phyloP scores from a whole-genome alignment of 2,329 filamentous ascomycete species.

The Penicillium brevicompactum region DNA sequence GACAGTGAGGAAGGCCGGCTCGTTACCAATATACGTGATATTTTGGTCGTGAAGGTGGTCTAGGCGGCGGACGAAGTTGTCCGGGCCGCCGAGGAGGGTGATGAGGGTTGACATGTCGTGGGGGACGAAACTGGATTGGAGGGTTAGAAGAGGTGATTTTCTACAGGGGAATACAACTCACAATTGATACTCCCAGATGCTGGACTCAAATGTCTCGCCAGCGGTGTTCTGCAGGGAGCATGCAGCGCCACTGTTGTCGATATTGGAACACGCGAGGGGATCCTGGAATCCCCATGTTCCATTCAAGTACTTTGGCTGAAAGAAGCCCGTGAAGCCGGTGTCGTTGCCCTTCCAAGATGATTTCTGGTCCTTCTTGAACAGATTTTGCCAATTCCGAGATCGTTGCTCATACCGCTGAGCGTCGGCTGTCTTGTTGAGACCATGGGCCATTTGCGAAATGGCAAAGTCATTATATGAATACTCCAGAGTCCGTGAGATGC shows the following conservation, averaged over 20 bases:
- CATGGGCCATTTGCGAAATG: constrained; percentile 63
- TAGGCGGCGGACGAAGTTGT: constrained; percentile 59
- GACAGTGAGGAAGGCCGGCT: constrained; percentile 64
- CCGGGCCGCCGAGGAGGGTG: constrained; percentile 59
- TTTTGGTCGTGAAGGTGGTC: constrained; percentile 65
- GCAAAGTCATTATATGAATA: constrained; percentile 76
- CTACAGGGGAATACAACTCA: constrained; percentile 48
- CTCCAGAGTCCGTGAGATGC: constrained; percentile 71
- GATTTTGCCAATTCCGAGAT: constrained; percentile 68
- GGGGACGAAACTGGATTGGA: constrained; percentile 51
- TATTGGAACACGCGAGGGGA: constrained; percentile 59
- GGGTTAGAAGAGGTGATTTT: constrained; percentile 37
- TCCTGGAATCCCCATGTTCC: constrained; percentile 69
- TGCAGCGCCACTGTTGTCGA: constrained; percentile 46
- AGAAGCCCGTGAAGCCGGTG: constrained; percentile 71
- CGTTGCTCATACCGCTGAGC: constrained; percentile 60
- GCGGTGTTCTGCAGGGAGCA: constrained; percentile 38
- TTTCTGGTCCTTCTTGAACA: constrained; percentile 64
- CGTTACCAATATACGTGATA: constrained; percentile 68
- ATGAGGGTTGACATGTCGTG: constrained; percentile 58
- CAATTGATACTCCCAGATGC: constrained; percentile 43
- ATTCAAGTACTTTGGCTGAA: constrained; percentile 70
- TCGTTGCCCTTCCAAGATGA: constrained; percentile 60
- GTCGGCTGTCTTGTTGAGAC: constrained; percentile 58
- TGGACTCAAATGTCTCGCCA: constrained; percentile 37